Evolutionary conservation across 768 basidiomycete species (phyloP).

Genomic region (Mycena olivaceomarginata): DNA sequence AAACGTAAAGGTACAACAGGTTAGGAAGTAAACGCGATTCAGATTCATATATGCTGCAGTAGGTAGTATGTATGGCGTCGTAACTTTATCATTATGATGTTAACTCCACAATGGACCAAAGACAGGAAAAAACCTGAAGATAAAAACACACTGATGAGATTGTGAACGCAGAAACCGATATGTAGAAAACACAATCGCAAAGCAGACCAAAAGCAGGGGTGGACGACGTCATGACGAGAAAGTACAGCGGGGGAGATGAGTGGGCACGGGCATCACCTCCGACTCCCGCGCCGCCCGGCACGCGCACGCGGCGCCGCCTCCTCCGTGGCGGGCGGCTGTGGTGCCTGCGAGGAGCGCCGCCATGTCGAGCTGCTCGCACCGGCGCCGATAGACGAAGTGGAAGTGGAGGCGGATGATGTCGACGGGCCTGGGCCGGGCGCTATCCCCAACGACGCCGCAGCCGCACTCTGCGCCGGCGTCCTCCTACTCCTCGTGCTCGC

Average conservation of each 20-base stretch:
- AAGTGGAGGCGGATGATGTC: not conserved
- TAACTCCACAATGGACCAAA: not conserved
- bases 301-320: conserved; percentile 37
- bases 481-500: conserved; percentile 24
- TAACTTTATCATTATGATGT: not conserved
- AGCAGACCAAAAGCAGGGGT: not conserved
- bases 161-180: not conserved
- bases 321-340: conserved; percentile 7
- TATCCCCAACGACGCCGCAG: conserved; percentile 26
- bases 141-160: not conserved
- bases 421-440: conserved; percentile 12
- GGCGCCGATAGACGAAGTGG: not conserved
- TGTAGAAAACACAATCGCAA: not conserved
- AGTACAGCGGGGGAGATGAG: not conserved
- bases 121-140: not conserved
- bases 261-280: conserved; percentile 26
- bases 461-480: conserved; percentile 20
- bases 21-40: not conserved
- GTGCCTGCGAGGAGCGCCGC: conserved; percentile 32
- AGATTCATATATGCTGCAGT: conserved; percentile 1
- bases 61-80: not conserved
- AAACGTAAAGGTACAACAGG: too few species aligned
- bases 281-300: conserved; percentile 27
- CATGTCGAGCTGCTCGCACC: conserved; percentile 26
- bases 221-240: not conserved